Evolutionary conservation across 2,329 filamentous ascomycete genomes (phyloP).

Genomic region (Coniella vitis): DNA sequence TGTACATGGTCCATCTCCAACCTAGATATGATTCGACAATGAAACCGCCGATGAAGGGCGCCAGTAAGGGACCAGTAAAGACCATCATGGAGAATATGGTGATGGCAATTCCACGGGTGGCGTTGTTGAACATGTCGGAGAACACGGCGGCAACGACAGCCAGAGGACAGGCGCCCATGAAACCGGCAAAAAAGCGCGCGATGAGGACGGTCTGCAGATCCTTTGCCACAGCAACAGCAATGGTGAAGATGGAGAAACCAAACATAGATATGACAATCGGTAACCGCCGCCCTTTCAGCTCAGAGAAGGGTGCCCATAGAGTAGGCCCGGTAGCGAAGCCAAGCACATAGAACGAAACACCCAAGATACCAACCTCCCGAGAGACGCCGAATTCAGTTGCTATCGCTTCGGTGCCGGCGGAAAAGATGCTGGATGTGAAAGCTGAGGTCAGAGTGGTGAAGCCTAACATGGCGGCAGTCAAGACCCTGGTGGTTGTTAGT

Average conservation of each 20-base stretch:
- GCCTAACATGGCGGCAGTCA: constrained; percentile 61
- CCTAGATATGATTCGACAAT: constrained; percentile 55
- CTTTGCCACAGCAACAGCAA: constrained; percentile 58
- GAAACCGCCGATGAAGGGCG: constrained; percentile 64
- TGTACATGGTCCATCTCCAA: constrained; percentile 69
- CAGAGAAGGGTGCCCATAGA: constrained; percentile 67
- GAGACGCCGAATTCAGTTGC: constrained; percentile 54
- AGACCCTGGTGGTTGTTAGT: constrained; percentile 35
- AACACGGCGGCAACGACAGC: constrained; percentile 66
- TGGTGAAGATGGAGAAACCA: constrained; percentile 62
- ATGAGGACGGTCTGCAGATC: constrained; percentile 64
- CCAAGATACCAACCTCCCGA: constrained; percentile 55
- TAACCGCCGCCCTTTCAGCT: constrained; percentile 60
- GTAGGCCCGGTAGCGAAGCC: constrained; percentile 66
- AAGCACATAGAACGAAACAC: constrained; percentile 63
- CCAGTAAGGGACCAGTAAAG: constrained; percentile 60
- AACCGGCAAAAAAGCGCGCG: constrained; percentile 67
- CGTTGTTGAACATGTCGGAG: constrained; percentile 64
- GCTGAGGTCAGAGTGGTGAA: constrained; percentile 66
- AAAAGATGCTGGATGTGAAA: constrained; percentile 72
- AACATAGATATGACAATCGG: constrained; percentile 57
- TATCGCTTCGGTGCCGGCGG: constrained; percentile 53
- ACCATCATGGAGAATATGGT: constrained; percentile 55
- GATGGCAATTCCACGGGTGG: constrained; percentile 51
- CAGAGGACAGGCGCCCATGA: constrained; percentile 63